phyloP scores from a whole-genome alignment of 108 stramenopile species.

The Cylindrotheca fusiformis region DNA sequence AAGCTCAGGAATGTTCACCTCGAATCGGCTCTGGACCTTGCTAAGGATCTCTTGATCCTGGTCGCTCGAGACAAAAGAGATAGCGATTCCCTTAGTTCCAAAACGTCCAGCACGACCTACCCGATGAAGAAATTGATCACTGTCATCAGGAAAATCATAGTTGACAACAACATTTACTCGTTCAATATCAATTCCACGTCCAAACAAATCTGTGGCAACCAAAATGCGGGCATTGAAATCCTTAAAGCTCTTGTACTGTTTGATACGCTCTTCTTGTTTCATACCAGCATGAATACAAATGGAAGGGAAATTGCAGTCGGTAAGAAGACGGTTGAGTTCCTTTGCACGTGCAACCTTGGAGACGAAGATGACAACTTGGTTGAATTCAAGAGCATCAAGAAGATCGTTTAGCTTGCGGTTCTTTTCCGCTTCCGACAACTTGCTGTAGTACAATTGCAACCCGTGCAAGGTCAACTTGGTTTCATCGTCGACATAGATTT shows the following conservation, averaged over 20 bases:
- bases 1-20: conserved; percentile 96
- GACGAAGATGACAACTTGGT: conserved; percentile 99
- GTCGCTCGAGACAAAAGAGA: conserved; percentile 95
- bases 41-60: conserved; percentile 92
- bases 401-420: conserved; percentile 98
- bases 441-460: conserved; percentile 97
- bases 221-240: conserved; percentile 98
- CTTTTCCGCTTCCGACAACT: conserved; percentile 97
- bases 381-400: conserved; percentile 98
- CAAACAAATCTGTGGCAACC: conserved; percentile 99
- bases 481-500: conserved; percentile 99
- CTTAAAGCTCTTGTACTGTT: conserved; percentile 97
- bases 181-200: conserved; percentile 99
- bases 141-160: conserved; percentile 98
- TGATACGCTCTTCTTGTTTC: conserved; percentile 96
- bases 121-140: conserved; percentile 98
- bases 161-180: conserved; percentile 99
- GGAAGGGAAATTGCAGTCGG: conserved; percentile 99
- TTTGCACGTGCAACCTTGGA: conserved; percentile 95
- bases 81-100: conserved; percentile 99
- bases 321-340: conserved; percentile 91
- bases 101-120: conserved; percentile 94
- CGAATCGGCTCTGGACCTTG: conserved; percentile 96
- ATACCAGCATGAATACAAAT: conserved; percentile 97
- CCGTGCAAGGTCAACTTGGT: conserved; percentile 99